Evolutionary conservation across 441 rosid species (phyloP), one percentile per base, ranked within the genome.

Genomic region (Gossypium trilobum): DNA sequence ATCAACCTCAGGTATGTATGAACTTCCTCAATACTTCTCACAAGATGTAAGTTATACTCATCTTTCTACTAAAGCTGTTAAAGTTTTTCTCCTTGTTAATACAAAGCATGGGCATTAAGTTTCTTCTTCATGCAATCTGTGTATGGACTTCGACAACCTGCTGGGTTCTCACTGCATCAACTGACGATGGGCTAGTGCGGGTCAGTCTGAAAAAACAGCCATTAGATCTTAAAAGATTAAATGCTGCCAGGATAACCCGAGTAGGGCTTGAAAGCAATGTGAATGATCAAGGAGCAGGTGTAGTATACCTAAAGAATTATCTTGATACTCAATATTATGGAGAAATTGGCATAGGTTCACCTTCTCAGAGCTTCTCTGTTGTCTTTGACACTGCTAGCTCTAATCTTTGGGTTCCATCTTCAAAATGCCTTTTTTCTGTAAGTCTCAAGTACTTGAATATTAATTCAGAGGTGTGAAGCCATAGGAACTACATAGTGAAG

Each of bases 281-380:
- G 11, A 48, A 19, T 63, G 59, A 73, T 33, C 63, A 64, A 5
- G 77, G 77, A 16, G 74, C 82, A n/a, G 87, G 78, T 25, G 56
- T 83, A 50, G 81, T 89, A 11, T 74, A 84, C 79, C 79, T 93
- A 23, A 93, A 91, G 83, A 89, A 89, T 73, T 93, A 87, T 79
- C 80, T 86, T 8, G 95, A 86, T 70, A 80, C 83, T 59, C 98
- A 93, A 79, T 93, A 93, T 76, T 93, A 88, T 73, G 97, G 96
- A 71, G 93, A 93, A 88, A 84, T 93, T 69, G 94, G 88, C 50
- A 85, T 89, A 42, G 90, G 93, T 19, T 78, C 93, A 0, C 91
- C 93, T 8, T 83, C 91, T 1, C 91, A 88, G 71, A 81, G 69
- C 50, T 87, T 87, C 82, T 67, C 76, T 22, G 87, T 87, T 57